Conservation (phyloP, 129 eudicot genomes). For the Lactuca saligna region DNA sequence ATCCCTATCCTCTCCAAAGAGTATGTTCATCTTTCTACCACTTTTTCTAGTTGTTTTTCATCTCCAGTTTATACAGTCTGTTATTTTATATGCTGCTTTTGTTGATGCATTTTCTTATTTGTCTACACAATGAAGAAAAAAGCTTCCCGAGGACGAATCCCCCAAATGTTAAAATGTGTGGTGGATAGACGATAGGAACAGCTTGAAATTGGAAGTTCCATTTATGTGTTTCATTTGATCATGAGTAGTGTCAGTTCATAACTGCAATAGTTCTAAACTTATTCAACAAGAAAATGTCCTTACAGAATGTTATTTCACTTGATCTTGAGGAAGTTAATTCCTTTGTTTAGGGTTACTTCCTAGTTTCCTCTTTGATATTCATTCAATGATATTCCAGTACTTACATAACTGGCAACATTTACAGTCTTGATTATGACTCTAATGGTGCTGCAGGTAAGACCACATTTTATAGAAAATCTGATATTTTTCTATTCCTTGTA, state of each 20-base stretch:
- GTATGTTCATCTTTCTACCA: constrained; percentile 31
- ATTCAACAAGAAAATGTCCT: no score
- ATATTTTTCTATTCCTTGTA: constrained; percentile 25
- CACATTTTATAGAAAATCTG: constrained; percentile 1
- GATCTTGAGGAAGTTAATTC: not conserved
- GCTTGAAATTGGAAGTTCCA: not conserved
- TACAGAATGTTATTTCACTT: not conserved
- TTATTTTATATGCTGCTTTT: not conserved
- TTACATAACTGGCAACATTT: not conserved
- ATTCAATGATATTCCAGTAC: not conserved
- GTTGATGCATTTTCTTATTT: not conserved
- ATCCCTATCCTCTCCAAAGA: constrained; percentile 92
- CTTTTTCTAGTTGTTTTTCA: not conserved
- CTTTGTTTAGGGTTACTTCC: not conserved
- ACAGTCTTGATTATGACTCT: not conserved
- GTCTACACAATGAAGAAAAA: not conserved
- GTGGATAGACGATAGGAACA: not conserved
- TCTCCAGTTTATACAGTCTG: not conserved
- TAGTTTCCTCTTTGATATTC: not conserved
- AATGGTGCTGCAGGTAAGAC: not conserved
- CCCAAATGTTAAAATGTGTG: not conserved
- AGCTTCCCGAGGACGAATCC: not conserved
- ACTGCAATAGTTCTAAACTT: not conserved
- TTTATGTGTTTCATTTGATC: not conserved
- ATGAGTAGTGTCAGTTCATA: not conserved